These are phyloP conservation scores for Asterochloris sp. DNA, from an alignment of 139 green algal species.

Conservation along the genomic window DNA sequence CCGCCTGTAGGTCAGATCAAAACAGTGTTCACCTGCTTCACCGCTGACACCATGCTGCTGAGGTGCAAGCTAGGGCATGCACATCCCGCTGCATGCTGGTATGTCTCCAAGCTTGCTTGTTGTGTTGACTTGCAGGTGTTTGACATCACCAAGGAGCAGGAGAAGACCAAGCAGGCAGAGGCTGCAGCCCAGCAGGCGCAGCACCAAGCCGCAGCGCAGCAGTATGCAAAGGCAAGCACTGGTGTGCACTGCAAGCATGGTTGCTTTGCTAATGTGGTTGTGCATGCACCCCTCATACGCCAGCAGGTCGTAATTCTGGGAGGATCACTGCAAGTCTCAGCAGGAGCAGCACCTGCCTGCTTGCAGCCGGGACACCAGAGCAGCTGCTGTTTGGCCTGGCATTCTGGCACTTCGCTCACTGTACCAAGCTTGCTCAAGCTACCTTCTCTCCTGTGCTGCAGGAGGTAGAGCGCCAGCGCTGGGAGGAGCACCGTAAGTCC, in stretches of 20 bases:
- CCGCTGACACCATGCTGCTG: neutral
- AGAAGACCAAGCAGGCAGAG: constrained; percentile 88
- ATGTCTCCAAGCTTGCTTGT: neutral
- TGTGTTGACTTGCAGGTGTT: constrained; percentile 65
- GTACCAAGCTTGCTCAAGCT: neutral
- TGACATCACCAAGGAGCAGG: constrained; percentile 86
- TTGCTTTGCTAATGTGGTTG: too few relatives aligned
- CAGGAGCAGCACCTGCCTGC: too few relatives aligned
- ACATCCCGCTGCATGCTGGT: neutral
- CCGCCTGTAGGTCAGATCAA: neutral
- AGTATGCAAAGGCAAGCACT: constrained; percentile 25
- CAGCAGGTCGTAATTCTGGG: too few relatives aligned
- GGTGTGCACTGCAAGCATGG: too few relatives aligned
- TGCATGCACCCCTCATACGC: too few relatives aligned
- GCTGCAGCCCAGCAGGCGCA: constrained; percentile 70
- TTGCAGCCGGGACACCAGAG: neutral
- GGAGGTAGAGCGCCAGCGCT: constrained; percentile 83
- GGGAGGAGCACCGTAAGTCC: constrained; percentile 84
- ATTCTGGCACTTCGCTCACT: neutral
- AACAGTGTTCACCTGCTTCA: neutral
- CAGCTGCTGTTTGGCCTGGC: neutral
- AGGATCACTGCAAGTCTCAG: too few relatives aligned
- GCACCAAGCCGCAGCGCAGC: constrained; percentile 56
- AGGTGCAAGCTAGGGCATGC: neutral
- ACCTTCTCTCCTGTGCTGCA: constrained; percentile 17